Conservation (phyloP, 352 stramenopile species). For the Globisporangium irregulare region DNA sequence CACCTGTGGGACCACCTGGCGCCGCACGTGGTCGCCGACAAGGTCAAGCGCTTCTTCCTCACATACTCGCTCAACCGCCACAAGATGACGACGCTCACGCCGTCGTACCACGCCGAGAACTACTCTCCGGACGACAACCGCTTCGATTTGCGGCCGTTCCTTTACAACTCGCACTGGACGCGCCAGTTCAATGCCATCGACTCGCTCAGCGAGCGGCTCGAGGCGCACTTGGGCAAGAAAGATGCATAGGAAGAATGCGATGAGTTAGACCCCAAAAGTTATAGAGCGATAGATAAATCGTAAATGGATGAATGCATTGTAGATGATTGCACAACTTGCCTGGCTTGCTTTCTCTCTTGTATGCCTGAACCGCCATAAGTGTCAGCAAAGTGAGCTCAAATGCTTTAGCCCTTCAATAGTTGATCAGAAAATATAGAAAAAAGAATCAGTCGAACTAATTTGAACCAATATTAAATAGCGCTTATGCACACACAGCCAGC, state of each 20-base stretch:
- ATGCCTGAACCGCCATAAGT: background rate
- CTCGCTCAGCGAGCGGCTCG: conserved; percentile 71
- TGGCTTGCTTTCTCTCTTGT: background rate
- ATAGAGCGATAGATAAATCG: conserved; percentile 2
- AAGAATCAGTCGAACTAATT: background rate
- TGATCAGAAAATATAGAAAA: background rate
- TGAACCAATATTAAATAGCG: background rate
- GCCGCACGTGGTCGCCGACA: conserved; percentile 69
- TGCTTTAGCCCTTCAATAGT: background rate
- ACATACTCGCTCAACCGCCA: conserved; percentile 98
- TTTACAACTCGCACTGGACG: conserved; percentile 95
- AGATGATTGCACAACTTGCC: background rate
- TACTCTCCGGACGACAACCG: conserved; percentile 99
- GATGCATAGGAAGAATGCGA: conserved; percentile 16
- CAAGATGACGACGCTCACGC: conserved; percentile 99
- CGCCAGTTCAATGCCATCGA: conserved; percentile 96
- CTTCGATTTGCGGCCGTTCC: conserved; percentile 97
- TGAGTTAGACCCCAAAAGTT: background rate
- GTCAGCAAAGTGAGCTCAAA: background rate
- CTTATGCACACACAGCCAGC: background rate
- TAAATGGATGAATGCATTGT: background rate
- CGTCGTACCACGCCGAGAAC: conserved; percentile 97
- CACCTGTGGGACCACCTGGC: conserved; percentile 89
- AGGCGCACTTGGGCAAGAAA: conserved; percentile 54
- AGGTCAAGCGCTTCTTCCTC: conserved; percentile 97